phyloP scores from a whole-genome alignment of 352 stramenopile species.

The Phytophthora sp. region DNA sequence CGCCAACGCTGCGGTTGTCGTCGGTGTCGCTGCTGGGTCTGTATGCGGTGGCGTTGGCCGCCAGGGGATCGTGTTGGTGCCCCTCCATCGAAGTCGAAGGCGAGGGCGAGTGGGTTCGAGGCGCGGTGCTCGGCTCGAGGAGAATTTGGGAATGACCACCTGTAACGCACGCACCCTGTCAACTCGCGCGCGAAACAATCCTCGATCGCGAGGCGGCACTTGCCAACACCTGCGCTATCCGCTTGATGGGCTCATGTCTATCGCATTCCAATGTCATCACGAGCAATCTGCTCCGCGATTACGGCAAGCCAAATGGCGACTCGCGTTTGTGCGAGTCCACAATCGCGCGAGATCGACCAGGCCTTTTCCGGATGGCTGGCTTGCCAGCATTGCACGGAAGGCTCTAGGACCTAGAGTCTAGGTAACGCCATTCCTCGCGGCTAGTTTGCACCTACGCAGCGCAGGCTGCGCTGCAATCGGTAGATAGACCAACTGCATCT shows the following conservation, averaged over 20 bases:
- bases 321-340: not conserved
- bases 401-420: too few relatives aligned
- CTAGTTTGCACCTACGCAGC: too few relatives aligned
- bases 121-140: conserved; percentile 12
- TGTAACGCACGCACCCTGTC: not conserved
- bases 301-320: not conserved
- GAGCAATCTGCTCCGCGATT: not conserved
- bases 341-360: not conserved
- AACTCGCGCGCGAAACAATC: not conserved
- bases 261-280: not conserved
- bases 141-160: conserved; percentile 20
- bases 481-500: too few relatives aligned
- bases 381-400: too few relatives aligned
- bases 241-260: conserved; percentile 21
- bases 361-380: not conserved
- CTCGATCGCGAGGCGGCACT: not conserved
- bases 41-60: not conserved
- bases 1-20: conserved; percentile 17
- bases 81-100: conserved; percentile 14
- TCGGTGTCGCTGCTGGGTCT: conserved; percentile 11
- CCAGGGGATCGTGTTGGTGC: not conserved
- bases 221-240: not conserved
- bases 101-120: too few relatives aligned
- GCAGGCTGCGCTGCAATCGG: too few relatives aligned
- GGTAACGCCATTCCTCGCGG: too few relatives aligned